Evolutionary conservation across 2,329 filamentous ascomycete genomes (phyloP), one percentile per base, ranked within the genome.

Genomic region (Fusarium gaditjirri): DNA sequence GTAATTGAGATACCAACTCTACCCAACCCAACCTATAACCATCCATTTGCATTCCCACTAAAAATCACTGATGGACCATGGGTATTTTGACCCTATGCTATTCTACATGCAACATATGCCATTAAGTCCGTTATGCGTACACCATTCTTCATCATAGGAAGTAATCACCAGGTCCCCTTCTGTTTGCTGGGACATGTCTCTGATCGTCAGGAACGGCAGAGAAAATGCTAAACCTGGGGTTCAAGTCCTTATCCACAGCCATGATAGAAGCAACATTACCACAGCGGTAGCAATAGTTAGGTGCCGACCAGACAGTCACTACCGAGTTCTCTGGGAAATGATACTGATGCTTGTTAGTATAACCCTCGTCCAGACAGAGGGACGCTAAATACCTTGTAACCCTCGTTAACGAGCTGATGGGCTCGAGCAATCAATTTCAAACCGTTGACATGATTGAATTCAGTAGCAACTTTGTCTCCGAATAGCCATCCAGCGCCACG

Each of bases 331-430:
- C 93, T 59, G 92, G 88, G 83, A 98, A 98, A 80, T 98, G 95
- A 81, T 97, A 98, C 89, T 94, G 62, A 38, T 56, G 11, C 36
- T 33, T 6, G 69, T 84, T 75, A 84, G 79, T 23, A 70, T 10
- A 19, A 38, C n/a, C 44, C 50, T 57, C 64, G 64, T 42, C 56
- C 29, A 57, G 38, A 12, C 6, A 25, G 21, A 44, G 31, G 10
- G 21, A 43, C 21, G 41, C 21, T 47, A 73, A 81, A 70, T 78
- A 97, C 93, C 87, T 99, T 97, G 83, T 97, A 99, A 8, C 96
- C 96, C 83, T 99, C 96, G 78, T 99, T 97, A 76, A 97, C 98
- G 5, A 99, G 88, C 83, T 99, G 96, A 83, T 99, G 96, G n/a
- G 96, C 96, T 54, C 96, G 92, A 33, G 98, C 89, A 78, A 99